phyloP scores from a whole-genome alignment of 495 filamentous ascomycete species.

The Aspergillus kassunensis region DNA sequence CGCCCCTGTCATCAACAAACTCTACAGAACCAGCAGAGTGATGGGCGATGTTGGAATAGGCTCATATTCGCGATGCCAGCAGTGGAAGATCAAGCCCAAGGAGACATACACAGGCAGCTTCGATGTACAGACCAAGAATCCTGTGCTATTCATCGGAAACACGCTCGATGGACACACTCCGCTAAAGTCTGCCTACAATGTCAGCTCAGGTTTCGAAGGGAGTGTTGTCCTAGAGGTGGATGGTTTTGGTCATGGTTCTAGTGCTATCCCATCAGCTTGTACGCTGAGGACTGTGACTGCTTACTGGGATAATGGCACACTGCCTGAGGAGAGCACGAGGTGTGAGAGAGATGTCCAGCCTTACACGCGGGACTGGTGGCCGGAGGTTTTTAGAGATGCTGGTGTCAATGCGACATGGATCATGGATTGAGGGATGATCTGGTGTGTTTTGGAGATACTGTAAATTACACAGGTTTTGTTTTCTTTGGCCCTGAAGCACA shows the following conservation, averaged over 20 bases:
- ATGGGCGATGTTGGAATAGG: neutral
- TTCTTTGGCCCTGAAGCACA: neutral
- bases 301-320: conserved; percentile 5
- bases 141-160: conserved; percentile 43
- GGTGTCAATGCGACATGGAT: conserved; percentile 6
- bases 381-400: neutral
- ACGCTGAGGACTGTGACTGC: neutral
- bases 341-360: neutral
- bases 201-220: conserved; percentile 38
- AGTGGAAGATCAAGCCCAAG: conserved; percentile 42
- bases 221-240: conserved; percentile 40
- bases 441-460: neutral
- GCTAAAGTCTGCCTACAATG: conserved; percentile 37
- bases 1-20: neutral
- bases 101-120: conserved; percentile 40
- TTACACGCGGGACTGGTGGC: conserved; percentile 1
- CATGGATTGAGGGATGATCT: neutral
- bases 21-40: neutral
- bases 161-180: conserved; percentile 41
- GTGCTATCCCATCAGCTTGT: neutral
- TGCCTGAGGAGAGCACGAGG: neutral
- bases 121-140: conserved; percentile 38
- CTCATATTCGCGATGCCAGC: conserved; percentile 6
- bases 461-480: neutral
- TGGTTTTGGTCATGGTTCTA: conserved; percentile 27